Evolutionary conservation across 345 rosid species (phyloP), one percentile per base, ranked within the genome.

Genomic region (Citrus mangshanensis): DNA sequence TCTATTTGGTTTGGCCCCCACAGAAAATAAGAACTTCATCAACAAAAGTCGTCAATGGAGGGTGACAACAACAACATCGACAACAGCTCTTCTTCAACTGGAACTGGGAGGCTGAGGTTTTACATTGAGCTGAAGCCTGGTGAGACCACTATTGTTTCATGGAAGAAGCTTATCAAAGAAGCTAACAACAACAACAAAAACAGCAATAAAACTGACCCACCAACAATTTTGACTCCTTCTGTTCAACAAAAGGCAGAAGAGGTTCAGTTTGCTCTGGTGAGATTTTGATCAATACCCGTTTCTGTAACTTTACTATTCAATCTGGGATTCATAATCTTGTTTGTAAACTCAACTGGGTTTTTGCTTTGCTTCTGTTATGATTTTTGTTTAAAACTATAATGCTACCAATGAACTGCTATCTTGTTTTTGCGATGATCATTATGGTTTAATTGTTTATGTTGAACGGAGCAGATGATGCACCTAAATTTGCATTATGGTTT

Each of bases 91-190:
- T 79, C 80, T 22, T 35, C 79, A 27, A 13, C 42, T 68, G 82
- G 69, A 54, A 46, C 37, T 38, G 25, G 27, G 24, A 76, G 86
- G 78, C 79, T 78, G 76, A 76, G 81, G 75, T 84, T 84, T 80
- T 38, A 65, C 72, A 79, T 81, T 76, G 87, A 84, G 73, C 84
- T 84, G 34, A 75, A 73, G 80, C 87, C 87, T 30, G 87, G 84
- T 14, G 87, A 81, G 82, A 84, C 87, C 59, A 84, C 87, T 4
- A 84, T 84, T 27, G 87, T 84, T 37, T 84, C 87, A 40, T 84
- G 87, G 87, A 84, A 81, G 79, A 84, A 79, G 73, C 76, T 84
- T 28, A 27, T 81, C 75, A 81, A 76, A 68, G 82, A 84, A 22
- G 78, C 77, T 24, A 74, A 75, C 37, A 58, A n/a, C 62, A 59